A percentile compares a stretch with the other conserved stretches of the same genome.
Evolutionary conservation across 192 early-diverging fungal genomes (phyloP).

Genomic region (Umbelopsis isabellina): DNA sequence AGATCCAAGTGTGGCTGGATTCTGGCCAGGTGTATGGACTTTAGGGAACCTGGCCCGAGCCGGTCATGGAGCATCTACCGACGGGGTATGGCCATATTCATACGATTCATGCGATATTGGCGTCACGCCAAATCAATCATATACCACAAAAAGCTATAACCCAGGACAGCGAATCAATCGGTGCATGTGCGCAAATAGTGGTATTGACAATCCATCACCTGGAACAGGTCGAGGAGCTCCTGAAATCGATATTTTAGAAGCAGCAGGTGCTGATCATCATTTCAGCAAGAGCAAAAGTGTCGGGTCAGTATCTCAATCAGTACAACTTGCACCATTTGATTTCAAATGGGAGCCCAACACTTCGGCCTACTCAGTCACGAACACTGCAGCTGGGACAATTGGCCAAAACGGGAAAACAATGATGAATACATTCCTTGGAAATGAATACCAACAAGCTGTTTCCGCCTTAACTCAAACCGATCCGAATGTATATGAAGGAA

Average conservation of each 20-base stretch:
- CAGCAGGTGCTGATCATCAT: conserved; percentile 1
- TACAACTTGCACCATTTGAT: conserved; percentile 16
- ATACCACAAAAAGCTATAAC: background rate
- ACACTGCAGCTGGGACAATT: background rate
- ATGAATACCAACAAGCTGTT: conserved; percentile 6
- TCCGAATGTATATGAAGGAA: conserved; percentile 5
- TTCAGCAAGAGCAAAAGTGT: background rate
- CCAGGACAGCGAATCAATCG: conserved; percentile 5
- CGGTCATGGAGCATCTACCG: conserved; percentile 59
- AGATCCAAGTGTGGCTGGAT: conserved; percentile 46
- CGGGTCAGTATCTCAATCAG: conserved; percentile 16
- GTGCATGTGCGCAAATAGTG: conserved; percentile 3
- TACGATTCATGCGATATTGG: conserved; percentile 56
- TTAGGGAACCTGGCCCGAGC: conserved; percentile 63
- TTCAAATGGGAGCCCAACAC: background rate
- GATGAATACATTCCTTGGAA: conserved; percentile 3
- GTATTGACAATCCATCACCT: conserved; percentile 17
- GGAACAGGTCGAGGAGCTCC: conserved; percentile 60
- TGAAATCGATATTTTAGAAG: conserved; percentile 61
- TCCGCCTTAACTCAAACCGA: conserved; percentile 2
- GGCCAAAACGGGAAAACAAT: conserved; percentile 14
- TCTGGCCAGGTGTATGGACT: conserved; percentile 62
- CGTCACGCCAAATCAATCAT: conserved; percentile 50
- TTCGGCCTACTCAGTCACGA: background rate
- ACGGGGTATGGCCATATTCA: conserved; percentile 61